phyloP scores from a whole-genome alignment of 768 basidiomycete species.

The Chalciporus piperatus region DNA sequence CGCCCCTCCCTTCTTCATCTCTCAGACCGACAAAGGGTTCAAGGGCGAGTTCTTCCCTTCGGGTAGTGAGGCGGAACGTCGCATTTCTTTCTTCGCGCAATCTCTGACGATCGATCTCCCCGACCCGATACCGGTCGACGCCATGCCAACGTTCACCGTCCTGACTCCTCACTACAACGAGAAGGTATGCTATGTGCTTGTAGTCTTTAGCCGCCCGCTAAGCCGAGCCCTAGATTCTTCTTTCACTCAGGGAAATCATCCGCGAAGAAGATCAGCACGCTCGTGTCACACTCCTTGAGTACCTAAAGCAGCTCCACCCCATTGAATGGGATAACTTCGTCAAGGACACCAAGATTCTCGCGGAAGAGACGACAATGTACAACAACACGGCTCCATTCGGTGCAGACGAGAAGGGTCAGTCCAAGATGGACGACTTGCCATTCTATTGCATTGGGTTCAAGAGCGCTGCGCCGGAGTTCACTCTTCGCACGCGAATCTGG shows the following conservation, averaged over 20 bases:
- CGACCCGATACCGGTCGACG: slow-evolving; percentile 90
- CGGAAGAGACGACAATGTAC: slow-evolving; percentile 89
- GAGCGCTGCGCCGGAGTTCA: slow-evolving; percentile 97
- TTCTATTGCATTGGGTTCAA: slow-evolving; percentile 99
- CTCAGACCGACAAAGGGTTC: slow-evolving; percentile 84
- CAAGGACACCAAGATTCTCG: slow-evolving; percentile 98
- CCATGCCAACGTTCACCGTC: slow-evolving; percentile 99
- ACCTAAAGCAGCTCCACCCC: slow-evolving; percentile 96
- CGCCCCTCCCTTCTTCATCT: slow-evolving; percentile 97
- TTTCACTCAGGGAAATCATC: slow-evolving; percentile 97
- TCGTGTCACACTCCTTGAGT: slow-evolving; percentile 94
- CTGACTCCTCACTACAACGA: slow-evolving; percentile 98
- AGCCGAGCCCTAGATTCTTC: slow-evolving; percentile 62
- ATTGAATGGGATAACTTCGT: slow-evolving; percentile 99
- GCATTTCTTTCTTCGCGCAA: slow-evolving; percentile 99
- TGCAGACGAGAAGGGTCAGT: slow-evolving; percentile 78
- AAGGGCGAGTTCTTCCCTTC: slow-evolving; percentile 91
- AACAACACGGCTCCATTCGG: slow-evolving; percentile 72
- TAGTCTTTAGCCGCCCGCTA: neutral
- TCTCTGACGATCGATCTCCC: slow-evolving; percentile 95
- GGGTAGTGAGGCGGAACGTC: slow-evolving; percentile 93
- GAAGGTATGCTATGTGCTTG: slow-evolving; percentile 55
- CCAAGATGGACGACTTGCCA: slow-evolving; percentile 88
- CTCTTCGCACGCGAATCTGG: slow-evolving; percentile 98
- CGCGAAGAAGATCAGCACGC: slow-evolving; percentile 97